Evolutionary conservation across 164 flowering plant genomes (phyloP).

Genomic region (Santalum album): DNA sequence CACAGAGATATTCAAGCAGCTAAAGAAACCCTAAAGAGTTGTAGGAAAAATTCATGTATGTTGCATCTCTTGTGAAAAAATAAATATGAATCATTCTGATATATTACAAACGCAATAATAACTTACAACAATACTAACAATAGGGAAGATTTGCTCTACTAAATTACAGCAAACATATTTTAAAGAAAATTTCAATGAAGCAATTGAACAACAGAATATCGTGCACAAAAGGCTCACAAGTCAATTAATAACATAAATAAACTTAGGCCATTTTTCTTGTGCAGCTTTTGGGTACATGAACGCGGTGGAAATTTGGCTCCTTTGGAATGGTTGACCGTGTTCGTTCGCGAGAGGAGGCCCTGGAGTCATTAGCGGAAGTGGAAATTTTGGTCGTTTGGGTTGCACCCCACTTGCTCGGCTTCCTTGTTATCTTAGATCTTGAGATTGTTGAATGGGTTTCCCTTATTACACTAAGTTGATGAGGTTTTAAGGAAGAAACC

Average conservation of each 20-base stretch:
- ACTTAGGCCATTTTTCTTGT: conserved; percentile 24
- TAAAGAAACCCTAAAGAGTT: no score
- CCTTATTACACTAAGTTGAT: conserved; percentile 26
- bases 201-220: conserved; percentile 34
- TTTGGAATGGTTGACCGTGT: conserved; percentile 39
- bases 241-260: conserved; percentile 36
- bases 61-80: no score
- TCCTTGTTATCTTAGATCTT: conserved; percentile 11
- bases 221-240: conserved; percentile 19
- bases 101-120: no score
- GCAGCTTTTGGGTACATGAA: conserved; percentile 53
- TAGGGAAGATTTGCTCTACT: not conserved
- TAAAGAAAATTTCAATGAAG: conserved; percentile 34
- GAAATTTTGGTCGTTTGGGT: not conserved
- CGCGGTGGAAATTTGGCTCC: conserved; percentile 52
- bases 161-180: conserved; percentile 5
- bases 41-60: no score
- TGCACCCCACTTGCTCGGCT: conserved; percentile 2
- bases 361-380: conserved; percentile 7
- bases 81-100: no score
- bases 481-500: conserved; percentile 14
- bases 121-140: not conserved
- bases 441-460: conserved; percentile 24
- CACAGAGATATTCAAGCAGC: no score
- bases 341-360: conserved; percentile 27